Evolutionary conservation across 768 basidiomycete genomes (phyloP).

Genomic region (Mycena latifolia): DNA sequence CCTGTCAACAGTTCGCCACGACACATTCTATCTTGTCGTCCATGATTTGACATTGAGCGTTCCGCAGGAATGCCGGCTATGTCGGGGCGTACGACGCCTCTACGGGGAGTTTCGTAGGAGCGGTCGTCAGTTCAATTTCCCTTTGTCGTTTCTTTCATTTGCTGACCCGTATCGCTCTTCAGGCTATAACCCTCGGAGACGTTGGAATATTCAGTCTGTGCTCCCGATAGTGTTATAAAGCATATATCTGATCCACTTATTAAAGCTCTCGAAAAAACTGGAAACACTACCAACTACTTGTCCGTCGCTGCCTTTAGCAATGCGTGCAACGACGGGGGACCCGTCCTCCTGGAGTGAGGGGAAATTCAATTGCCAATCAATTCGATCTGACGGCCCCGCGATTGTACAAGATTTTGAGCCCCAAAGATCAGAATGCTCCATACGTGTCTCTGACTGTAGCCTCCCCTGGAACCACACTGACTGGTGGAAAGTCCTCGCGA

Average conservation of each 20-base stretch:
- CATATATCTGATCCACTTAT: too few relatives aligned
- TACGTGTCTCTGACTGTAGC: not conserved
- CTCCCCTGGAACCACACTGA: too few relatives aligned
- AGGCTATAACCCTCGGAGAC: conserved; percentile 9
- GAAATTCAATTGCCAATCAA: not conserved
- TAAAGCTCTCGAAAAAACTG: not conserved
- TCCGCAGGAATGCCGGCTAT: too few relatives aligned
- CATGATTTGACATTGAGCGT: too few relatives aligned
- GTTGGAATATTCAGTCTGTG: conserved; percentile 22
- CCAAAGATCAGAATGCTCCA: not conserved
- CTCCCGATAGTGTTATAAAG: too few relatives aligned
- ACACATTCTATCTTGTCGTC: too few relatives aligned
- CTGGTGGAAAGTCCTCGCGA: conserved; percentile 9
- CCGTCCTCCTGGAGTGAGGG: conserved; percentile 14
- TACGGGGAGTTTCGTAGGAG: too few relatives aligned
- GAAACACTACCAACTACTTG: conserved; percentile 18
- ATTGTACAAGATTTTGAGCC: conserved; percentile 8
- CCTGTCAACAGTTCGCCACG: too few relatives aligned
- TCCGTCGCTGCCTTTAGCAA: conserved; percentile 13
- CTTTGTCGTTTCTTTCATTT: too few relatives aligned
- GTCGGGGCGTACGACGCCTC: too few relatives aligned
- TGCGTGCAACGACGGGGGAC: conserved; percentile 19
- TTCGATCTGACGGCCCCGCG: not conserved
- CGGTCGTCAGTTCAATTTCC: too few relatives aligned
- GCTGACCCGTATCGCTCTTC: too few relatives aligned